A percentile compares a stretch with the other conserved stretches of the same genome.
phyloP scores from a whole-genome alignment of 352 stramenopile genomes.

The Pythium phragmitis region DNA sequence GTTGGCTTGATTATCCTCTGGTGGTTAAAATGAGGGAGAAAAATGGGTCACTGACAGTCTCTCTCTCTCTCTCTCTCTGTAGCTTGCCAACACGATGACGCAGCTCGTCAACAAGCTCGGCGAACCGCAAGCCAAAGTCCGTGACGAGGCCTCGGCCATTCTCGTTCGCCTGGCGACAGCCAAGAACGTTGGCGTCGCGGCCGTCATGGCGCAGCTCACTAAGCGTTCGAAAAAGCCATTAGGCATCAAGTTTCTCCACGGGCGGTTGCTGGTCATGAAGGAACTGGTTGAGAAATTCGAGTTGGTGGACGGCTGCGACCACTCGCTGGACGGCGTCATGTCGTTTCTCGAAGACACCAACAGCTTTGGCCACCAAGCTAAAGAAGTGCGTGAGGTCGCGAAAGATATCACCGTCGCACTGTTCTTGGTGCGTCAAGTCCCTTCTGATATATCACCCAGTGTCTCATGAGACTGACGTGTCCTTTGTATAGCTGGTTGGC shows the following conservation, averaged over 20 bases:
- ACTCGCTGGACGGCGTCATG: conserved; percentile 66
- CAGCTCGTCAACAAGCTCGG: conserved; percentile 81
- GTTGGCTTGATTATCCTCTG: conserved; percentile 13
- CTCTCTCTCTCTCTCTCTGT: neutral
- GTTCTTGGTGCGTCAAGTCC: conserved; percentile 42
- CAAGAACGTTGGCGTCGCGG: conserved; percentile 66
- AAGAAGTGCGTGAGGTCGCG: conserved; percentile 84
- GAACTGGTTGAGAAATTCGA: conserved; percentile 59
- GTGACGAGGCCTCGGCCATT: conserved; percentile 56
- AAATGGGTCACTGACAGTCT: neutral
- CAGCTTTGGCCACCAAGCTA: conserved; percentile 84
- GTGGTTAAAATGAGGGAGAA: neutral
- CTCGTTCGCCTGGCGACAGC: conserved; percentile 46
- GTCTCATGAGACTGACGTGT: neutral
- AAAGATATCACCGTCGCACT: conserved; percentile 86
- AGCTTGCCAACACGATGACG: conserved; percentile 75
- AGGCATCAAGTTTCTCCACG: conserved; percentile 67
- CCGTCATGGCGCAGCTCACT: conserved; percentile 57
- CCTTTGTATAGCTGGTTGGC: conserved; percentile 36
- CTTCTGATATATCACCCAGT: neutral
- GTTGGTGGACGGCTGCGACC: conserved; percentile 43
- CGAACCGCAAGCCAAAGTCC: conserved; percentile 68
- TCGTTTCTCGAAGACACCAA: conserved; percentile 81
- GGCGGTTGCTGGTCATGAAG: conserved; percentile 60
- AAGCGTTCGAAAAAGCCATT: conserved; percentile 79